phyloP scores from a whole-genome alignment of 208 protist species.

The Wallacemonas sp. region DNA sequence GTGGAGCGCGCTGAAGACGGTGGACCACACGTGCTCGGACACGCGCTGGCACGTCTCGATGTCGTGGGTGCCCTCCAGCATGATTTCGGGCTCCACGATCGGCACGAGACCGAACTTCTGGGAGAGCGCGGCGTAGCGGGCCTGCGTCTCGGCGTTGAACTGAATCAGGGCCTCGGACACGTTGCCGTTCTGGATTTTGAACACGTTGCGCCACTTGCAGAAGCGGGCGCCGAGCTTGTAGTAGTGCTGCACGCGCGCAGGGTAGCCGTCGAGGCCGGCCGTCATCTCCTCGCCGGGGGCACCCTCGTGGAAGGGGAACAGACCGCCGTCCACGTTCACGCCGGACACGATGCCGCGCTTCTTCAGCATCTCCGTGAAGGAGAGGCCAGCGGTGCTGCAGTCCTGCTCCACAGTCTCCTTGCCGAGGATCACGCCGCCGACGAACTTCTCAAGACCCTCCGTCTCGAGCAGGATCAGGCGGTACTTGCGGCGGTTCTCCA shows the following conservation, averaged over 20 bases:
- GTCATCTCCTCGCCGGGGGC: constrained; percentile 93
- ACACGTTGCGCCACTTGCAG: constrained; percentile 96
- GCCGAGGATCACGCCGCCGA: constrained; percentile 96
- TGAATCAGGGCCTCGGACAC: constrained; percentile 90
- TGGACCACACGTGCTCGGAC: constrained; percentile 85
- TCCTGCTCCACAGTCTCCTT: constrained; percentile 97
- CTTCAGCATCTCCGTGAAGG: constrained; percentile 87
- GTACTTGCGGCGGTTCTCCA: constrained; percentile 89
- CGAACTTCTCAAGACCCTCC: constrained; percentile 88
- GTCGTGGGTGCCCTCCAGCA: constrained; percentile 95
- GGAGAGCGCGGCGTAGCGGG: constrained; percentile 95
- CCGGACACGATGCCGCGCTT: constrained; percentile 89
- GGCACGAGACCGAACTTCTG: constrained; percentile 96
- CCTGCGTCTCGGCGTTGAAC: constrained; percentile 94
- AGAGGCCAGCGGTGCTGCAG: constrained; percentile 65
- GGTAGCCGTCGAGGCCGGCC: constrained; percentile 95
- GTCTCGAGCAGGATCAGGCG: constrained; percentile 85
- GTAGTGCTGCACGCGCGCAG: constrained; percentile 88
- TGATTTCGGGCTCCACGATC: constrained; percentile 91
- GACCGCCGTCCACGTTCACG: constrained; percentile 96
- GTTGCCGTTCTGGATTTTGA: constrained; percentile 91
- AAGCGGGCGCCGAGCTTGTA: constrained; percentile 96
- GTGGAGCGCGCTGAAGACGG: constrained; percentile 79
- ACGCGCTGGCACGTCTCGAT: constrained; percentile 85
- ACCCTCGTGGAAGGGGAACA: constrained; percentile 72